Evolutionary conservation across 176 grass and related monocot species (phyloP), one percentile per base, ranked within the genome.

Genomic region (Eleusine indica): DNA sequence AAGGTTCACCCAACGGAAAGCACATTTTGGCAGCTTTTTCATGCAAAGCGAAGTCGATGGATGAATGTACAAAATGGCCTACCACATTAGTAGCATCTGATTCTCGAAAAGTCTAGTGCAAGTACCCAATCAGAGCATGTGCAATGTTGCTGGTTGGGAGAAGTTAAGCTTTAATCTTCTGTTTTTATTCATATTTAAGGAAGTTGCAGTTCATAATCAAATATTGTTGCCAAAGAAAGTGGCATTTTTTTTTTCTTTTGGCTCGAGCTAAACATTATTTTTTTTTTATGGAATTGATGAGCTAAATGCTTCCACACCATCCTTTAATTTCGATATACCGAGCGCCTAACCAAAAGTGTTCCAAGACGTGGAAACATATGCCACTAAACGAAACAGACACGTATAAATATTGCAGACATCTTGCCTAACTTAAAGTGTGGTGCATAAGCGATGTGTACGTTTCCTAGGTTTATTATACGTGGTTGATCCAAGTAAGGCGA

Each of bases 21-120:
- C 83, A 60, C 78, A 77, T 39, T 85, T 73, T 77, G 88, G 58
- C 83, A 82, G 88, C 88, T 73, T 90, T 89, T 90, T 67, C 79
- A 60, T 78, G 73, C 21, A 67, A 90, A 86, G 88, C 88, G 82
- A 82, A 90, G 88, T 64, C 76, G 83, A 43, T 63, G 18, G 54
- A 82, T 67, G 65, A 67, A 67, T 85, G 82, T 71, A 39, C 73
- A 49, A 58, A 64, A 83, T 76, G 51, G 21, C 82, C 70, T 84
- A 75, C 49, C 75, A 52, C 64, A 74, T 37, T 84, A 40, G 87
- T 84, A 40, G 87, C 75, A 84, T 84, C 81, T 68, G 70, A 79
- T 88, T 80, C 76, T 75, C 40, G 35, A 64, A 81, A 78, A 46
- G 71, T 28, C 43, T 62, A 25, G 52, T 46, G 9, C 67, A 81